Evolutionary conservation across 768 basidiomycete genomes (phyloP).

Genomic region (Lepiota venenata): DNA sequence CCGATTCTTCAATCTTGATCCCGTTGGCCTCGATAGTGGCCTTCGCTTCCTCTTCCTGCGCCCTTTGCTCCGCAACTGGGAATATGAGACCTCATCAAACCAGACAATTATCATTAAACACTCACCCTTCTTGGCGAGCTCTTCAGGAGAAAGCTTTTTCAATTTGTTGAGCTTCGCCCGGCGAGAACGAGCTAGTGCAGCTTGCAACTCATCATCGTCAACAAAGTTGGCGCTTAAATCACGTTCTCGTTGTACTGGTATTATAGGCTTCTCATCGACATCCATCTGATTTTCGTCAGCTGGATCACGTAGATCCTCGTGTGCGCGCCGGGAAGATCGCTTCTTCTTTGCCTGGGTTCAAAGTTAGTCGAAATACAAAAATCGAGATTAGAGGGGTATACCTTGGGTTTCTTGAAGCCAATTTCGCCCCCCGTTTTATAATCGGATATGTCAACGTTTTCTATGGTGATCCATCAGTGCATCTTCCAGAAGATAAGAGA

Average conservation of each 20-base stretch:
- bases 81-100: background rate
- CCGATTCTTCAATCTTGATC: slow-evolving; percentile 35
- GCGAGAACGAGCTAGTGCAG: slow-evolving; percentile 82
- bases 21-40: slow-evolving; percentile 35
- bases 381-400: slow-evolving; percentile 21
- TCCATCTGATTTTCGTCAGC: slow-evolving; percentile 64
- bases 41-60: slow-evolving; percentile 45
- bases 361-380: slow-evolving; percentile 9
- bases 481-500: background rate
- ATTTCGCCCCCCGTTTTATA: slow-evolving; percentile 89
- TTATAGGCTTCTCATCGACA: slow-evolving; percentile 69
- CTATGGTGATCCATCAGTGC: slow-evolving; percentile 35
- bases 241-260: slow-evolving; percentile 51
- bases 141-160: slow-evolving; percentile 78
- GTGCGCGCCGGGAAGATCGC: slow-evolving; percentile 64
- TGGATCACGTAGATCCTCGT: slow-evolving; percentile 44
- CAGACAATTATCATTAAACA: slow-evolving; percentile 12
- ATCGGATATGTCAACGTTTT: slow-evolving; percentile 84
- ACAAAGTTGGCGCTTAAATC: slow-evolving; percentile 88
- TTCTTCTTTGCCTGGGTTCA: slow-evolving; percentile 85
- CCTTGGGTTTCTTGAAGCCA: slow-evolving; percentile 96
- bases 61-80: slow-evolving; percentile 65
- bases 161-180: slow-evolving; percentile 75
- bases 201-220: slow-evolving; percentile 98
- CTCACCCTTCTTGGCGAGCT: slow-evolving; percentile 75